Evolutionary conservation across 495 filamentous ascomycete genomes (phyloP).

Genomic region (Cercophora newfieldiana): DNA sequence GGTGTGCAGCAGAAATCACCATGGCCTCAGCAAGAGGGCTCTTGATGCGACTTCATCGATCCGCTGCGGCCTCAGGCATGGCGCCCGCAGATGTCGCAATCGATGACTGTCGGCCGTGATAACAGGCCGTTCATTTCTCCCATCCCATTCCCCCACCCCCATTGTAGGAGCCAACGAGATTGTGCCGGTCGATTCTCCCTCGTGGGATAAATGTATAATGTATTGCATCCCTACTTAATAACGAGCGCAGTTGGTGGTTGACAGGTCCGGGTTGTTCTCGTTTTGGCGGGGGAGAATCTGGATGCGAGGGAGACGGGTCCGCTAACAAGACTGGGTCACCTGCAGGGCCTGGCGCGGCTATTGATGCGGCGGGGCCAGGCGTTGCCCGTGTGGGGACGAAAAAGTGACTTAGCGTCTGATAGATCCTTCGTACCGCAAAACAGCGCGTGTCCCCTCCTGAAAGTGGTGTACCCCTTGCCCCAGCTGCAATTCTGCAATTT

Average conservation of each 20-base stretch:
- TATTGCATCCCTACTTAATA: constrained; percentile 11
- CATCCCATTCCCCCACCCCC: neutral
- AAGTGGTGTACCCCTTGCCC: constrained; percentile 13
- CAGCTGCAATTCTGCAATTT: constrained; percentile 37
- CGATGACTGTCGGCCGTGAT: neutral
- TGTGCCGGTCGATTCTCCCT: constrained; percentile 7
- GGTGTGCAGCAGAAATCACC: neutral
- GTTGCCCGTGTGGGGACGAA: neutral
- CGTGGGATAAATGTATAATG: constrained; percentile 20
- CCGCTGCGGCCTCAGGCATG: neutral
- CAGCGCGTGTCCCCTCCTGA: constrained; percentile 14
- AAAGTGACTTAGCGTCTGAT: constrained; percentile 6
- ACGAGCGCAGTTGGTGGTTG: constrained; percentile 8
- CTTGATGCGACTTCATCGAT: neutral
- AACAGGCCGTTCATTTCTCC: neutral
- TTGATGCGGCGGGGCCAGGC: neutral
- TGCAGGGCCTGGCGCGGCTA: neutral
- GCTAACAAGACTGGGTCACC: neutral
- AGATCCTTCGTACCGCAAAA: neutral
- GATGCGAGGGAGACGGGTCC: neutral
- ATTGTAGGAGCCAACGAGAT: neutral
- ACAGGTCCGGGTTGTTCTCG: constrained; percentile 1
- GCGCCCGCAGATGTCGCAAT: neutral
- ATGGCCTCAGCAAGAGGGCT: neutral
- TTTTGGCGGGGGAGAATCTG: neutral